Base-by-base conservation (phyloP, 2,329 filamentous ascomycete genomes). In the Knoxdaviesia proteae region DNA sequence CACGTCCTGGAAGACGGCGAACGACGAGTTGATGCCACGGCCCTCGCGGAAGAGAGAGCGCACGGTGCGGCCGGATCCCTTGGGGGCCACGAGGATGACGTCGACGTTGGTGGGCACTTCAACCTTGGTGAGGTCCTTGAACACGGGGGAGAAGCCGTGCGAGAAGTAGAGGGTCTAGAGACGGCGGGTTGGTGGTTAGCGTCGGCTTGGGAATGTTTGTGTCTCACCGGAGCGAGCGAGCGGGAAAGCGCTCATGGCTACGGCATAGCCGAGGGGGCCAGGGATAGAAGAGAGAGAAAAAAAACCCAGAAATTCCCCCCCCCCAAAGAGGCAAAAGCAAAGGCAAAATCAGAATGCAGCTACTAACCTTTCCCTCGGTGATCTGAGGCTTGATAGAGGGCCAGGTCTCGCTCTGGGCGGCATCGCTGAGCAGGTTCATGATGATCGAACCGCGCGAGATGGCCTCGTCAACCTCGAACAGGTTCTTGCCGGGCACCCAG, bases 71-170 rank as follows among this genome's bases (percentile, higher is more conserved):
- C 90, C 90, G 61, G 88, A 96, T 59, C 90, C 90, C 78, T 98
- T 98, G 68, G 90, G 90, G 53, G 90, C 90, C 58, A 93, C 87
- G 61, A 98, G 88, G 74, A 98, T 98, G 64, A 98, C 90, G 64
- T 98, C 90, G 61, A 98, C 82, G 68, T 96, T 82, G 52, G 63
- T 75, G 66, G 90, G 90, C 49, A 94, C 84, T 49, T 98, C 90
- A 61, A 98, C 90, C 68, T 94, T 93, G 75, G 90, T 98, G 61
- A 90, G 79, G 64, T 94, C 80, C 75, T 94, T 94, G 84, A 98
- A 98, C 67, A 98, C 87, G 61, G 90, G 90, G 49, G 90, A 96
- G 83, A 98, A 98, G 60, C 90, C 90, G 77, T 98, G 90, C 54
- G 90, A 96, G 77, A 98, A 98, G 81, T 98, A 98, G 55, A 98